Conservation (phyloP, 2,329 filamentous ascomycete species). For the Penicillium brevicompactum region DNA sequence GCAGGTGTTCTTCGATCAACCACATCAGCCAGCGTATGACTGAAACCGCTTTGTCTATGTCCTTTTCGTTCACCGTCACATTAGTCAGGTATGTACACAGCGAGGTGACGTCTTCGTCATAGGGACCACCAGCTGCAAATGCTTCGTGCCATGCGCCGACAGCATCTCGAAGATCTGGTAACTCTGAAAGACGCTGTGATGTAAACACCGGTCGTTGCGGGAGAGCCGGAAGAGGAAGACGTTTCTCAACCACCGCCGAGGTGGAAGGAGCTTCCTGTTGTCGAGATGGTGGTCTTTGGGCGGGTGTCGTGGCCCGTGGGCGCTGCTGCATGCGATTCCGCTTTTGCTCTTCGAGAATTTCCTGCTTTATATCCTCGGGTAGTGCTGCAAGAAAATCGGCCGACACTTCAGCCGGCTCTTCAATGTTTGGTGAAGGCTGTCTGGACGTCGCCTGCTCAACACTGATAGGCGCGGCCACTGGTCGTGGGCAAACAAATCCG, state of each 20-base stretch:
- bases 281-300: conserved; percentile 21
- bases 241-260: conserved; percentile 22
- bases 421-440: conserved; percentile 30
- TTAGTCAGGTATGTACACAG: conserved; percentile 71
- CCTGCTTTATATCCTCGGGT: conserved; percentile 75
- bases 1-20: conserved; percentile 37
- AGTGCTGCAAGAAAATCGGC: conserved; percentile 77
- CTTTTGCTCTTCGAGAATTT: conserved; percentile 75
- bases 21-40: conserved; percentile 66
- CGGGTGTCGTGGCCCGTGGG: conserved; percentile 51
- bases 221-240: conserved; percentile 49
- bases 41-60: conserved; percentile 73
- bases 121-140: conserved; percentile 74
- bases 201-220: conserved; percentile 64
- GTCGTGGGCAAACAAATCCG: conserved; percentile 61
- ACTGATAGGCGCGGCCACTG: conserved; percentile 17
- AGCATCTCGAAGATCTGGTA: conserved; percentile 71
- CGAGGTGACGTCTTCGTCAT: conserved; percentile 73
- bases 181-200: conserved; percentile 54
- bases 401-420: conserved; percentile 53
- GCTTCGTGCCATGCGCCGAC: conserved; percentile 74
- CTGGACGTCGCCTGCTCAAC: conserved; percentile 17
- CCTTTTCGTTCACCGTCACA: conserved; percentile 74
- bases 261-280: conserved; percentile 20
- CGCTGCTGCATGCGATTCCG: conserved; percentile 61